Base-by-base conservation (phyloP, 768 basidiomycete species). In the Sistotremastrum suecicum region DNA sequence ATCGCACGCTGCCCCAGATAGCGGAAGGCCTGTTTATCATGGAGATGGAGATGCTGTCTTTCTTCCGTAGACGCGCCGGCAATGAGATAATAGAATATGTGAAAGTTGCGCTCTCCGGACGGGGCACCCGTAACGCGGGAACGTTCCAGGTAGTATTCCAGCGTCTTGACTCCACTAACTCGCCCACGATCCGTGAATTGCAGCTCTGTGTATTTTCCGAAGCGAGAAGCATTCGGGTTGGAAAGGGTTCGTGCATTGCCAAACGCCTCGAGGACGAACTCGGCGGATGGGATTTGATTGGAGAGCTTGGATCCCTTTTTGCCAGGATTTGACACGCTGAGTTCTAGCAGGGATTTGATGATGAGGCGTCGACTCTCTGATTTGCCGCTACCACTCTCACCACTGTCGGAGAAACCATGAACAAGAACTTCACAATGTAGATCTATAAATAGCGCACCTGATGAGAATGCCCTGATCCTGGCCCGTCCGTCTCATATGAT, bases 191-290 rank as follows among this genome's bases (percentile, higher is more conserved):
- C 91, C 44, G 76, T 86, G 66, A 97, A 98, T 63, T 98, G 95
- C 0, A 99, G 74, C 58, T 99, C 95, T 39, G 91, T 95, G 61
- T 99, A 99, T 61, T 94, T 91, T 46, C 94, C 95, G 58, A 94
- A 95, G 41, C 90, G 83, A 32, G 95, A 97, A 9, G 94, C 92
- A 56, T 95, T 95, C 41, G 87, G 75, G 58, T 97, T 95, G 66
- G 87, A 83, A 46, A 89, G 75, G 1, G 89, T 89, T 48, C 87
- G 82, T 12, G 92, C 87, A 54, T 86, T 84, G 10, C 94, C 94
- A 58, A 98, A 98, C 1, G 88, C 70, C 61, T 98, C 91, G 50
- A 97, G 80, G 49, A 97, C 87, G 61, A 90, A 97, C 68, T 95
- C 87, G 28, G 89, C 83, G 12, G 91, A 85, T 35, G 91, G 91